Conservation (phyloP, 768 basidiomycete genomes). For the Agrocybe pediades region DNA sequence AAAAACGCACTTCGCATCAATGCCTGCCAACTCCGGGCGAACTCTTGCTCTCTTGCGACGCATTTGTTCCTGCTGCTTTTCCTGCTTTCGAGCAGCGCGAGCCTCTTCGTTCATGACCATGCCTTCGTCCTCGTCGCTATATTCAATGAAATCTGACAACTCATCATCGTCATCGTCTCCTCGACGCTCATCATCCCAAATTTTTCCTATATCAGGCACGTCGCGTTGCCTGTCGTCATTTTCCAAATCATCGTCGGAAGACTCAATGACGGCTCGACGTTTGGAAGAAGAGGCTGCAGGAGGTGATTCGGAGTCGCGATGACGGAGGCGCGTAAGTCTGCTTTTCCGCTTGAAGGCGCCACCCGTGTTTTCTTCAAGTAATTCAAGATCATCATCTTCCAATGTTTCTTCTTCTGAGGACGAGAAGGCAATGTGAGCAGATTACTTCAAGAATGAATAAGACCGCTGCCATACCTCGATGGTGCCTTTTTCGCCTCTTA, state of each 20-base stretch:
- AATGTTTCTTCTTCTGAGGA: slow-evolving; percentile 67
- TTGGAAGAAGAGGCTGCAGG: slow-evolving; percentile 63
- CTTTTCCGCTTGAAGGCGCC: slow-evolving; percentile 65
- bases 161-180: slow-evolving; percentile 77
- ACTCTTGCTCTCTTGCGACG: slow-evolving; percentile 65
- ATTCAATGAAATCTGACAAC: slow-evolving; percentile 80
- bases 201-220: slow-evolving; percentile 65
- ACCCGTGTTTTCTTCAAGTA: slow-evolving; percentile 90
- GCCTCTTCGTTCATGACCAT: slow-evolving; percentile 73
- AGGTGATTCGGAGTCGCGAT: slow-evolving; percentile 72
- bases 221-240: slow-evolving; percentile 52
- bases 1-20: slow-evolving; percentile 75
- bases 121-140: slow-evolving; percentile 76
- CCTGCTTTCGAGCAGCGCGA: slow-evolving; percentile 71
- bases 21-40: slow-evolving; percentile 73
- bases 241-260: slow-evolving; percentile 79
- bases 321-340: slow-evolving; percentile 69
- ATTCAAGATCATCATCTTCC: slow-evolving; percentile 92
- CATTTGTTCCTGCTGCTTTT: slow-evolving; percentile 68
- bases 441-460: slow-evolving; percentile 6
- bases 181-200: slow-evolving; percentile 82
- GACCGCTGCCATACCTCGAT: slow-evolving; percentile 46
- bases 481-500: slow-evolving; percentile 69
- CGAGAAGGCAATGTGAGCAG: slow-evolving; percentile 18
- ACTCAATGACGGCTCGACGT: slow-evolving; percentile 61